Evolutionary conservation across 768 basidiomycete species (phyloP).

Genomic region (Termitomyces sp.): DNA sequence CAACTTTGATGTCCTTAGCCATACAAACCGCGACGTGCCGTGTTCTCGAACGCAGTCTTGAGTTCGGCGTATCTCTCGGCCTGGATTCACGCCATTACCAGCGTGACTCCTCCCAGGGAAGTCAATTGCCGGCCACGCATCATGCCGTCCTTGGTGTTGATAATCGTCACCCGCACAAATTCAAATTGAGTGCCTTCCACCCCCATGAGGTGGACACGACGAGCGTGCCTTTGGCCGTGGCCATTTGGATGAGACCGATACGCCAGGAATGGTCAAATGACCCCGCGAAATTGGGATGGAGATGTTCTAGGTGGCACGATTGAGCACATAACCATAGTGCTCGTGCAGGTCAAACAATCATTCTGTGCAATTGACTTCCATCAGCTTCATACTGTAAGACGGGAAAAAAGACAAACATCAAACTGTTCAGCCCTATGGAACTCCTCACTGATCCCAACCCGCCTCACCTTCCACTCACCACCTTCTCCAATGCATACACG

Average conservation of each 20-base stretch:
- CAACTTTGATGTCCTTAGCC: conserved; percentile 81
- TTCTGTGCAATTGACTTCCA: too few relatives aligned
- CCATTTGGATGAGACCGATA: conserved; percentile 94
- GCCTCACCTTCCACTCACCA: too few relatives aligned
- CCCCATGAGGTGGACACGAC: conserved; percentile 97
- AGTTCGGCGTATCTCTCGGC: conserved; percentile 67
- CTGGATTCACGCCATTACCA: conserved; percentile 85
- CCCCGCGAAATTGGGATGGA: too few relatives aligned
- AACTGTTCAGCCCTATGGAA: too few relatives aligned
- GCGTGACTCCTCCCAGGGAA: conserved; percentile 83
- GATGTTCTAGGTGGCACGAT: too few relatives aligned
- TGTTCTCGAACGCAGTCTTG: conserved; percentile 86
- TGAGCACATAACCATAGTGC: too few relatives aligned
- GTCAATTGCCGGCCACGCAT: conserved; percentile 96
- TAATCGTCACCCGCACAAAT: conserved; percentile 93
- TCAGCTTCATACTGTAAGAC: too few relatives aligned
- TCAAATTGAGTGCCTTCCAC: conserved; percentile 95
- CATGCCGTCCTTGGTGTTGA: conserved; percentile 90
- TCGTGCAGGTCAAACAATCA: too few relatives aligned
- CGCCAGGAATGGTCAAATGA: too few relatives aligned
- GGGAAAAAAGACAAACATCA: too few relatives aligned
- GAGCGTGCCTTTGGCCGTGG: conserved; percentile 96
- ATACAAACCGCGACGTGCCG: conserved; percentile 90
- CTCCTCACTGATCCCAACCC: too few relatives aligned
- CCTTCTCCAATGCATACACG: too few relatives aligned